Evolutionary conservation across 2,329 filamentous ascomycete genomes (phyloP).

Genomic region (Chrysosporium queenslandicum): DNA sequence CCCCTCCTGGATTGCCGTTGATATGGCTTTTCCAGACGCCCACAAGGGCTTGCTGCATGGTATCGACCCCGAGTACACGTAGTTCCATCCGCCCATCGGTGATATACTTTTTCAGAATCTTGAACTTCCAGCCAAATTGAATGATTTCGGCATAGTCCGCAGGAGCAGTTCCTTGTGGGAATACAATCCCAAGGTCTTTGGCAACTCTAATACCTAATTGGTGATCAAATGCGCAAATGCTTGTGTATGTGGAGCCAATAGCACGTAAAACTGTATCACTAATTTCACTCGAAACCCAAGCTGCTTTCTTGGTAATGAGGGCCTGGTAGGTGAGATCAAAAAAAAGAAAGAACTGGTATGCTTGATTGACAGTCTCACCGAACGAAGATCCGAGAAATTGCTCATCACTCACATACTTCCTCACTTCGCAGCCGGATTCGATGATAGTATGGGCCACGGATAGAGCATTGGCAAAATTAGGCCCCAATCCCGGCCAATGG

Average conservation of each 20-base stretch:
- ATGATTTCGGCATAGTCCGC: slow-evolving; percentile 30
- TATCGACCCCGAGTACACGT: slow-evolving; percentile 65
- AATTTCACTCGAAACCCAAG: slow-evolving; percentile 36
- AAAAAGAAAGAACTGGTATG: slow-evolving; percentile 25
- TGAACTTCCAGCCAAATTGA: slow-evolving; percentile 56
- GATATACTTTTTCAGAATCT: slow-evolving; percentile 59
- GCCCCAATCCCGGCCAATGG: slow-evolving; percentile 24
- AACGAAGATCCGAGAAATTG: slow-evolving; percentile 18
- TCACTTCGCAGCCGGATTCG: slow-evolving; percentile 26
- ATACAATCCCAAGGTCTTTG: slow-evolving; percentile 28
- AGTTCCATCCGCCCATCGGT: slow-evolving; percentile 83
- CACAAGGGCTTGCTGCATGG: slow-evolving; percentile 62
- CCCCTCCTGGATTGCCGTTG: slow-evolving; percentile 35
- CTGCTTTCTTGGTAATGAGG: slow-evolving; percentile 34
- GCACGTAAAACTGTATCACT: slow-evolving; percentile 30
- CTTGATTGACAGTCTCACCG: slow-evolving; percentile 18
- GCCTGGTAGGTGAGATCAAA: slow-evolving; percentile 32
- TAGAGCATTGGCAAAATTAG: slow-evolving; percentile 20
- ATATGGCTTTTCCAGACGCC: slow-evolving; percentile 52
- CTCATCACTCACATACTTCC: slow-evolving; percentile 20
- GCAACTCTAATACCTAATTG: slow-evolving; percentile 29
- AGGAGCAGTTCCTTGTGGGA: slow-evolving; percentile 23
- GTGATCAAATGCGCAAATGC: slow-evolving; percentile 24
- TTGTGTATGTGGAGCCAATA: slow-evolving; percentile 26
- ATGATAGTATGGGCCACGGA: slow-evolving; percentile 23